Conservation (phyloP, 306 rosid species). For the Vigna reflexopilosa region DNA sequence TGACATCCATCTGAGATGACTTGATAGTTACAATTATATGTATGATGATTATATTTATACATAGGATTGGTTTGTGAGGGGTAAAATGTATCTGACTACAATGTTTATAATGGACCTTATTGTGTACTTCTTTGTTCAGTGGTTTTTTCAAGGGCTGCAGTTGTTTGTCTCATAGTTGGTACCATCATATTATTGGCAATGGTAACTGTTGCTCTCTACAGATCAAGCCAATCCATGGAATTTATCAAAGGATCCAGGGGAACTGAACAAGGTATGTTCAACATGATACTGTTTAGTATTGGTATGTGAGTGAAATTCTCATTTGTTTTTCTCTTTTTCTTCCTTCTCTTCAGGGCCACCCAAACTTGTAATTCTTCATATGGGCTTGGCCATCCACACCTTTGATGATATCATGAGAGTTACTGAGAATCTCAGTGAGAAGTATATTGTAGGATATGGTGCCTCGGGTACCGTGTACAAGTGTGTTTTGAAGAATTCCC, state of each 20-base stretch:
- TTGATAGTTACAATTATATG: background rate
- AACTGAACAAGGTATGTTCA: slow-evolving; percentile 10
- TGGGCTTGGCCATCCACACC: slow-evolving; percentile 30
- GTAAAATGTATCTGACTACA: background rate
- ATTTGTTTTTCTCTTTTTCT: background rate
- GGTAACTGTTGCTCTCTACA: slow-evolving; percentile 13
- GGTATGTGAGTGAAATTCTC: background rate
- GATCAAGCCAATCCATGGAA: slow-evolving; percentile 14
- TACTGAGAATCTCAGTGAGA: slow-evolving; percentile 23
- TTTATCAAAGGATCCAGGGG: slow-evolving; percentile 8
- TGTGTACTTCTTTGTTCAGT: background rate
- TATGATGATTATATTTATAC: background rate
- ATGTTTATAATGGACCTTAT: background rate
- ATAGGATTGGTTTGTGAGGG: background rate
- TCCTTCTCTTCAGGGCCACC: slow-evolving; percentile 25
- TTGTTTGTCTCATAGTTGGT: slow-evolving; percentile 25
- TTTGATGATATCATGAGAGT: slow-evolving; percentile 29
- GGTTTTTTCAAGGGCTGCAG: slow-evolving; percentile 16
- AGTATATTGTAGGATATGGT: slow-evolving; percentile 22
- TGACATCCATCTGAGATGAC: slow-evolving; percentile 1
- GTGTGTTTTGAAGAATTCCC: slow-evolving; percentile 20
- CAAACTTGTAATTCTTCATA: slow-evolving; percentile 30
- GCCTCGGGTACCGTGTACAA: slow-evolving; percentile 25
- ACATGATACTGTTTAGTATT: background rate
- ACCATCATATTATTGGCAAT: slow-evolving; percentile 7